Conservation (phyloP, 1,139 yeast genomes). For the Meyerozyma sp. region DNA sequence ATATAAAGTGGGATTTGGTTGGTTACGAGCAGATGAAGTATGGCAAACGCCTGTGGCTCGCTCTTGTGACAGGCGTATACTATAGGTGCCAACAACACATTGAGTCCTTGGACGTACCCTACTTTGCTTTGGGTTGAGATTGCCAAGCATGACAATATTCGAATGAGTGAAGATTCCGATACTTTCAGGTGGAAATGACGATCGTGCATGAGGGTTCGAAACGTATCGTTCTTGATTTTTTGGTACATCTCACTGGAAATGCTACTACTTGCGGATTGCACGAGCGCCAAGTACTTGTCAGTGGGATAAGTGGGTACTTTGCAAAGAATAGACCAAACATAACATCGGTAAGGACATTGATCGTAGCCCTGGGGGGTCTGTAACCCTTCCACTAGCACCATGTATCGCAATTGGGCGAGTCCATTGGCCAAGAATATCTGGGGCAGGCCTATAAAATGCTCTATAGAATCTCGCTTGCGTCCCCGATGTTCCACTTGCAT, state of each 20-base stretch:
- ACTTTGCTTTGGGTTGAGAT: constrained; percentile 34
- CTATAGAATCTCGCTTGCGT: constrained; percentile 60
- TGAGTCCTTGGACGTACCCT: constrained; percentile 86
- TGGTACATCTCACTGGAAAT: constrained; percentile 42
- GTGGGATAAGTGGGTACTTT: constrained; percentile 58
- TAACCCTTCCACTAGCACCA: constrained; percentile 76
- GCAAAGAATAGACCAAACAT: constrained; percentile 78
- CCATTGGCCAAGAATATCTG: constrained; percentile 65
- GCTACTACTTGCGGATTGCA: constrained; percentile 51
- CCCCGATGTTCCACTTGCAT: constrained; percentile 17
- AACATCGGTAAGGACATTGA: constrained; percentile 62
- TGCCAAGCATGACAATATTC: constrained; percentile 74
- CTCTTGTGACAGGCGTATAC: constrained; percentile 65
- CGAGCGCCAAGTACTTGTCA: constrained; percentile 48
- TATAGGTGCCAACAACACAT: constrained; percentile 81
- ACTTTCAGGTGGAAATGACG: constrained; percentile 60
- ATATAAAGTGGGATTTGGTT: constrained; percentile 73
- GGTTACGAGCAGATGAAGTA: constrained; percentile 56
- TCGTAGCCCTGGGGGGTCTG: constrained; percentile 43
- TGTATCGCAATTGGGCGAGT: constrained; percentile 73
- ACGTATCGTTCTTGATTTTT: constrained; percentile 83
- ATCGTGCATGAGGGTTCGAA: constrained; percentile 80
- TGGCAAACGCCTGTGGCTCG: constrained; percentile 81
- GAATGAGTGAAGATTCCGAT: constrained; percentile 58
- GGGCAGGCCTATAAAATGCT: constrained; percentile 55